Base-by-base conservation (phyloP, 352 stramenopile species). In the Pythium utonaiense region DNA sequence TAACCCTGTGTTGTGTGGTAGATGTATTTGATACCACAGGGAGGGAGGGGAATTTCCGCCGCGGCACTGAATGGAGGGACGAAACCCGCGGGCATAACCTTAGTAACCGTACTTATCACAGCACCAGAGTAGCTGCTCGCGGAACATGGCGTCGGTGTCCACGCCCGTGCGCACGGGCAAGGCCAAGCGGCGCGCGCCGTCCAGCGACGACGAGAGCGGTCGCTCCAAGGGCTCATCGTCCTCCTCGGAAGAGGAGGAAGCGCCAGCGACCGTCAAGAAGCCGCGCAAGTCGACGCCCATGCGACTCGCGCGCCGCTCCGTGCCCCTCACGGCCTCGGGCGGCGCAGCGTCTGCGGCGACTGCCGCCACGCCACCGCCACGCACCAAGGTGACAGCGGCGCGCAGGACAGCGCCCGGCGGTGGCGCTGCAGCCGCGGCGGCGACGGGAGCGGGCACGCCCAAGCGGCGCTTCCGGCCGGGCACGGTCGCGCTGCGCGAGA, bases 401-500 rank as follows among this genome's bases (percentile, higher is more conserved):
- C 62, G 67, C 45, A 60, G 67, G 27, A 60, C 70, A 45, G 69
- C 67, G 17, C 59, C 73, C 17, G 21, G 50, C 17, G 50, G 34
- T 12, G 48, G n/a, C 12, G 41, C 22, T 17, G 41, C 6, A 34
- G 22, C 12, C 3, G 13, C 19, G n/a, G 41, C 6, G 12, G 28
- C n/a, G n/a, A n/a, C n/a, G n/a, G 53, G 44, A 30, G 22, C 49
- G 27, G 49, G 50, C 33, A 38, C 30, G n/a, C 72, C 69, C 9
- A 91, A 88, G 70, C 62, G 59, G 40, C 73, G 78, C 25, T 88
- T 74, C 60, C 81, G 73, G 13, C 73, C 83, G 0, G 92, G 92
- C 14, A 73, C 94, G 58, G 50, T 66, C 14, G 96, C 95, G 6
- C 77, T 99, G 14, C 80, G 89, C 52, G 96, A 99, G 83, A 99